Base-by-base conservation (phyloP, 176 grass and related monocot genomes). In the Ampelocalamus luodianensis region DNA sequence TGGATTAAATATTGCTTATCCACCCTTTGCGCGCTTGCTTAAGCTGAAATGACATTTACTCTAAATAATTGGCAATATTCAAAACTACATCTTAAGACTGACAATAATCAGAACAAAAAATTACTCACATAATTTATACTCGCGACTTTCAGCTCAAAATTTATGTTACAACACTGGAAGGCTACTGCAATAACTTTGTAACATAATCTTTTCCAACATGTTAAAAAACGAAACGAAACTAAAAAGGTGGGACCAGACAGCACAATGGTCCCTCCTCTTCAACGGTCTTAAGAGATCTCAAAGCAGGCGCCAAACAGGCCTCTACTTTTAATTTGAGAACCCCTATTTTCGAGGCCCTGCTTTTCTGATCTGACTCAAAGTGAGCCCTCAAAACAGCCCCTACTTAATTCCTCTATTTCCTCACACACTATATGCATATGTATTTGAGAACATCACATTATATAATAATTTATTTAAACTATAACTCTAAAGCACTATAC, bases 81-180 rank as follows among this genome's bases (percentile, higher is more conserved):
- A 76, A 5, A 23, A 23, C 63, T 65, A 73, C 79, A 86, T 65
- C 38, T 18, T 76, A 32, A 32, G 3, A 66, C 37, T 10, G 16
- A 6, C 43, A 26, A 55, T 43, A 65, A 51, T 53, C 48, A 46
- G 26, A 54, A 53, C 9, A 40, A 45, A 37, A 36, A 5, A 26
- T 14, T 44, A 15, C 8, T 65, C 66, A 2, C 18, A 45, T 40
- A n/a, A 34, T 64, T 83, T 53, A 42, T 53, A 63, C 39, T 46
- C 5, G 7, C 44, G 43, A 13, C 46, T 72, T 90, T 73, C 59
- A 29, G 29, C 38, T 67, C 49, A 79, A 74, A 61, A 36, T 60
- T 78, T 79, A 45, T 46, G 44, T 37, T 78, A 64, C 51, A 84
- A 75, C 80, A 87, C 43, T 43, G 6, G 2, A 50, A 40, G 13